Evolutionary conservation across 768 basidiomycete species (phyloP).

Genomic region (Tephrocybe rancida): DNA sequence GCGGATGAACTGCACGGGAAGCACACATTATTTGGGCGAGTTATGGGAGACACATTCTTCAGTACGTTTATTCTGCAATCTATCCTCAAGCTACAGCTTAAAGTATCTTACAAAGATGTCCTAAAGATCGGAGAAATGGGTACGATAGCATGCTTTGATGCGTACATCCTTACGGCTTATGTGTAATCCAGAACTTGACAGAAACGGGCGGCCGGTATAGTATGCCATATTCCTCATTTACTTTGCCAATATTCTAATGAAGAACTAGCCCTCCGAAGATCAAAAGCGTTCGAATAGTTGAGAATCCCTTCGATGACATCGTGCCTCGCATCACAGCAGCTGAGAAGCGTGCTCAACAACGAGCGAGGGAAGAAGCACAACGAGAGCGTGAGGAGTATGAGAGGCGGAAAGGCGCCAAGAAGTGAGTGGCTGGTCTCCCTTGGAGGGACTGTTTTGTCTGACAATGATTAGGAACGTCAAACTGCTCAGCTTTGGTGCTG

Average conservation of each 20-base stretch:
- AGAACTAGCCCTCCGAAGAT: conserved; percentile 84
- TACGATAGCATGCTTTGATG: conserved; percentile 33
- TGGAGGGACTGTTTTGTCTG: neutral
- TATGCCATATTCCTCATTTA: conserved; percentile 34
- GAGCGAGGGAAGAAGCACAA: conserved; percentile 75
- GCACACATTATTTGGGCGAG: conserved; percentile 92
- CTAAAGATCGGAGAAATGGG: conserved; percentile 91
- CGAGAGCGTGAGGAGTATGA: conserved; percentile 78
- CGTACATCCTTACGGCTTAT: conserved; percentile 4
- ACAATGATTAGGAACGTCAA: conserved; percentile 71
- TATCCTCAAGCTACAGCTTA: neutral
- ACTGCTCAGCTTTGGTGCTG: conserved; percentile 85
- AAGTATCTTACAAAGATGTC: conserved; percentile 60
- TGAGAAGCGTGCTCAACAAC: conserved; percentile 83
- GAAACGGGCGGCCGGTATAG: conserved; percentile 81
- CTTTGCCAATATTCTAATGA: neutral
- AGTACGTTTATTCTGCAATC: conserved; percentile 52
- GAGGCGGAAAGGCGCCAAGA: conserved; percentile 80
- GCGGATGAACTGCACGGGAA: conserved; percentile 94
- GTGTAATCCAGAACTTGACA: conserved; percentile 59
- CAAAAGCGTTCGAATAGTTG: conserved; percentile 78
- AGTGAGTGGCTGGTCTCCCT: conserved; percentile 50
- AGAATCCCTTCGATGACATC: conserved; percentile 96
- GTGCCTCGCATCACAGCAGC: conserved; percentile 95
- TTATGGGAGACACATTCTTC: conserved; percentile 86